Base-by-base conservation (phyloP, 805 yeast species). In the Blastobotrys peoriensis region DNA sequence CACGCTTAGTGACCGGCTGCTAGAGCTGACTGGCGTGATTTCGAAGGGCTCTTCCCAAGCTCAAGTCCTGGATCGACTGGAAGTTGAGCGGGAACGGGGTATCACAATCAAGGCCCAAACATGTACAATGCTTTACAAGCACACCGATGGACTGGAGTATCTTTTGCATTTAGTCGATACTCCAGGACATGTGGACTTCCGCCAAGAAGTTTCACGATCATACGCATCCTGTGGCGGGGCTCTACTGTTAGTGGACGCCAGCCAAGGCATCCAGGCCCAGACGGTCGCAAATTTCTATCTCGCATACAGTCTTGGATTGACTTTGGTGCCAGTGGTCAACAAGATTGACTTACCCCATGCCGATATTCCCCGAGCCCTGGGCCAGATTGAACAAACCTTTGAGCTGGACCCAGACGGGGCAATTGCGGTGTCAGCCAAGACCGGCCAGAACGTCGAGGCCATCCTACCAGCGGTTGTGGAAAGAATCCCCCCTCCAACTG, bases 171-270 rank as follows among this genome's bases (percentile, higher is more conserved):
- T 91, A 37, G 96, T 93, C 37, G 98, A 91, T 63, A 91, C 98
- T 0, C 98, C 98, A 0, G 98, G 98, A 0, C 98, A 91, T 62
- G 98, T 93, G 25, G 98, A 91, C 63, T 91, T 91, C 63, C 70
- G 96, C 43, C 83, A 93, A 5, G 98, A 91, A 57, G 98, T 91
- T 1, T 80, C 94, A 3, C 67, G 98, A 54, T 86, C 96, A 5
- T 89, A 89, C 64, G 97, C 97, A 2, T 85, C 96, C 0, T 93
- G 97, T 68, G 95, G 89, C 30, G 98, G 98, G 10, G 97, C 97
- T 0, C 66, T 91, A 34, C 63, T 91, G 34, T 64, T 91, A 18
- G 95, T 91, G 1, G 98, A 93, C 68, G 98, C 98, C 1, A 75
- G 91, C 2, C 97, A 93, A 59, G 98, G 98, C 41, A 88, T 91